A percentile compares a stretch with the other conserved stretches of the same genome.
Conservation (phyloP, 2,329 filamentous ascomycete species). For the Allantophomopsis lycopodina region DNA sequence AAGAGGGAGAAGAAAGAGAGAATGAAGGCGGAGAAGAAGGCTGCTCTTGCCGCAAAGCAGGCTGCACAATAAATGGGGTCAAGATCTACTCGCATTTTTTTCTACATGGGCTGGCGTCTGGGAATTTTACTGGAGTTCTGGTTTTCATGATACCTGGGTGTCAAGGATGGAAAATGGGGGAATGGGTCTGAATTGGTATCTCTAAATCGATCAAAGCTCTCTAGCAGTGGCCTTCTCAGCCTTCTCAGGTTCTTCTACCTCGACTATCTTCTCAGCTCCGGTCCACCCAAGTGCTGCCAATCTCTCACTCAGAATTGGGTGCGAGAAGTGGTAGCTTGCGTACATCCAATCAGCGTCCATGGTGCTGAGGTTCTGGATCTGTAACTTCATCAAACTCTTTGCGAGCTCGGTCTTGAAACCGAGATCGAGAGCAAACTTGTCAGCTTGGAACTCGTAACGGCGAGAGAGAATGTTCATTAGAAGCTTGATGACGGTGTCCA, state of each 20-base stretch:
- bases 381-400: slow-evolving; percentile 84
- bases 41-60: no score
- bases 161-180: slow-evolving; percentile 14
- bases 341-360: slow-evolving; percentile 99
- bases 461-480: slow-evolving; percentile 92
- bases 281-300: slow-evolving; percentile 85
- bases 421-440: slow-evolving; percentile 73
- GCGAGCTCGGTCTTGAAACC: slow-evolving; percentile 79
- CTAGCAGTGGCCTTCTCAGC: slow-evolving; percentile 60
- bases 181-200: slow-evolving; percentile 14
- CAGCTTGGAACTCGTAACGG: slow-evolving; percentile 91
- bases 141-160: slow-evolving; percentile 8
- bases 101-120: slow-evolving; percentile 3
- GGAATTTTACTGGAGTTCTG: slow-evolving; percentile 10
- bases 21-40: slow-evolving; percentile 37
- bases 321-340: slow-evolving; percentile 96
- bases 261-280: slow-evolving; percentile 39
- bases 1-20: slow-evolving; percentile 31
- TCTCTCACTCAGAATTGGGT: slow-evolving; percentile 89
- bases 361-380: slow-evolving; percentile 93
- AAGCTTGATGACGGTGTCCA: slow-evolving; percentile 89
- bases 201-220: slow-evolving; percentile 27
- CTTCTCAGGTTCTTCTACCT: slow-evolving; percentile 40
- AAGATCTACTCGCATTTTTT: no score
- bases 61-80: no score